Conservation (phyloP, 352 stramenopile species). For the Globisporangium yorkense region DNA sequence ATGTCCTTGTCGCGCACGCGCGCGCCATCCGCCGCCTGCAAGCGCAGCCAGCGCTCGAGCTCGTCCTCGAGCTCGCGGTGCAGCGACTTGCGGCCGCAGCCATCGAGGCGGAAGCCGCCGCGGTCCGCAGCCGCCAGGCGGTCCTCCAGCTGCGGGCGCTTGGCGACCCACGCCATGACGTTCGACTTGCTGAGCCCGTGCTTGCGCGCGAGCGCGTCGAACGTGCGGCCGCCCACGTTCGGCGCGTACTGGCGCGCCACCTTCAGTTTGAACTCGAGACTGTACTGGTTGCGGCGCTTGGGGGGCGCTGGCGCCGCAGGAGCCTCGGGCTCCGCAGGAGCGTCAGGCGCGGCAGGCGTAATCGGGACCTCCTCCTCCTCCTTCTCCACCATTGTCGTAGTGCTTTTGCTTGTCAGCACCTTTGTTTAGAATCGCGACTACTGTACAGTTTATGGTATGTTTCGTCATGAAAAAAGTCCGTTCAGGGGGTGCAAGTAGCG, state of each 20-base stretch:
- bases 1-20: conserved; percentile 15
- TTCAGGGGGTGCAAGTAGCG: too few species aligned
- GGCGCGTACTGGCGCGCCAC: conserved; percentile 13
- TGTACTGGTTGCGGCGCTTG: conserved; percentile 17
- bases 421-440: too few species aligned
- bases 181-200: conserved; percentile 16
- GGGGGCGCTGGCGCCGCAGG: background rate
- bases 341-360: too few species aligned
- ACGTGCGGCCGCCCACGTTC: conserved; percentile 4
- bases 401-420: too few species aligned
- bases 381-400: too few species aligned
- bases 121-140: conserved; percentile 2
- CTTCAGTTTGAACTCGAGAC: conserved; percentile 19
- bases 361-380: too few species aligned
- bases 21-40: conserved; percentile 7
- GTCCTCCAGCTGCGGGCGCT: conserved; percentile 8
- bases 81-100: conserved; percentile 15
- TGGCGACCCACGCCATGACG: conserved; percentile 15
- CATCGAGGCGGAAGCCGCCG: conserved; percentile 10
- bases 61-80: conserved; percentile 12
- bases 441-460: too few species aligned
- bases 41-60: conserved; percentile 10
- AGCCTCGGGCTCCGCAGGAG: too few species aligned
- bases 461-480: too few species aligned
- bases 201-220: conserved; percentile 15